Base-by-base conservation (phyloP, 2,329 filamentous ascomycete genomes). In the Aspergillus sojae region DNA sequence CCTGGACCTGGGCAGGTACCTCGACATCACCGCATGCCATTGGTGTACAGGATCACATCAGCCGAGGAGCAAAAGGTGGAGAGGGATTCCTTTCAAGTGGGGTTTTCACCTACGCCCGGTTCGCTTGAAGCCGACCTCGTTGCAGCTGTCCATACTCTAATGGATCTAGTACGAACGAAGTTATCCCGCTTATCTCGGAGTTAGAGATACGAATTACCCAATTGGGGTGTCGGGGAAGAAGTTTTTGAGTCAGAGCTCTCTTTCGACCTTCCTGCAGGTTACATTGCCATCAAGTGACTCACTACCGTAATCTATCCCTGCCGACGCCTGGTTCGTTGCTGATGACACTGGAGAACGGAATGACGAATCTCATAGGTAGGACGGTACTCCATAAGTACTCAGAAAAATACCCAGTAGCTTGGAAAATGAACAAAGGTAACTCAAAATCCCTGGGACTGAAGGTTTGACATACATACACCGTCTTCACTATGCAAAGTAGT, bases 31-130 rank as follows among this genome's bases (percentile, higher is more conserved):
- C 6, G 16, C 16, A 30, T 50, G 10, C 12, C 46, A 50, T 50
- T 50, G 52, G 30, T 5, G 32, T 34, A 54, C 10, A 36, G 19
- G n/a, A 36, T 54, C 28, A 54, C 12, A 34, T 30, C 30, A 53
- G 19, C 16, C 16, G 52, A 55, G 34, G 21, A 26, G 14, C 39
- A 53, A 56, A 54, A 55, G 48, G 56, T 46, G 61, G 61, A 39
- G 61, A 55, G 36, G 54, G 11, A 58, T 28, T 39, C 48, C 16
- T 48, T 41, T 26, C 55, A 53, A 54, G 56, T 62, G 61, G 61
- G 56, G 61, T 46, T 56, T 43, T 19, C 21, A 53, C 12, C 19
- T 21, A 4, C 48, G 48, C n/a, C 16, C 26, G 28, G 23, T 52
- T 46, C 14, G 45, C n/a, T 32, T 34, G 26, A 32, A n/a, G 50